Conservation (phyloP, 148 eudicot genomes). For the Cornus florida region DNA sequence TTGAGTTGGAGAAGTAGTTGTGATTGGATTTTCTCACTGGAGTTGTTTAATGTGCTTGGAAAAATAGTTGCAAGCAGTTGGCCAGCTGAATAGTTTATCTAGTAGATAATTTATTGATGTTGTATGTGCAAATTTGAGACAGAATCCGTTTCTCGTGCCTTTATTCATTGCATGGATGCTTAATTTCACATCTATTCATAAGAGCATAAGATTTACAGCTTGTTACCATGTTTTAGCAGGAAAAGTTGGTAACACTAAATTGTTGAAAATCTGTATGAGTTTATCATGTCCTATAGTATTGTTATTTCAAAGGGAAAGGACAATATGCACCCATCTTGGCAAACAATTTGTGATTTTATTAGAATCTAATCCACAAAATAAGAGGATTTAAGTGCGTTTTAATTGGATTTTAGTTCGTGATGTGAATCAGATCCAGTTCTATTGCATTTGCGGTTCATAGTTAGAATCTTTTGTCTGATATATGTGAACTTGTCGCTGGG, state of each 20-base stretch:
- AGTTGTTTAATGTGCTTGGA: too few relatives aligned
- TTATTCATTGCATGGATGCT: background rate
- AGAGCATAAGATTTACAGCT: background rate
- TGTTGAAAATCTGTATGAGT: background rate
- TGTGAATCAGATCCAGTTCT: slow-evolving; percentile 21
- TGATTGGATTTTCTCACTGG: too few relatives aligned
- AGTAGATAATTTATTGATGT: too few relatives aligned
- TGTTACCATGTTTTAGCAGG: background rate
- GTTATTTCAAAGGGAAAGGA: too few relatives aligned
- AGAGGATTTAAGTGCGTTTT: slow-evolving; percentile 17
- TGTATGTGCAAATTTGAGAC: too few relatives aligned
- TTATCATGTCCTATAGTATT: background rate
- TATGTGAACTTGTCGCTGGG: background rate
- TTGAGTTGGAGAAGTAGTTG: too few relatives aligned
- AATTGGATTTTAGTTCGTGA: slow-evolving; percentile 13
- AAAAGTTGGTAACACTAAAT: background rate
- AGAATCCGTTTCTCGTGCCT: background rate
- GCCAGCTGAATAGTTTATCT: too few relatives aligned
- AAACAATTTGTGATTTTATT: background rate
- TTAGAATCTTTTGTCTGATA: background rate
- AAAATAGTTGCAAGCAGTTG: too few relatives aligned
- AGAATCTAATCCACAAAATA: background rate
- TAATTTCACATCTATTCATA: background rate
- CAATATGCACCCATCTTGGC: background rate
- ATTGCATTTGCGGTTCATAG: background rate